These are phyloP conservation scores for Colletotrichum truncatum DNA, from an alignment of 2,329 filamentous ascomycete genomes.

Conservation along the genomic window DNA sequence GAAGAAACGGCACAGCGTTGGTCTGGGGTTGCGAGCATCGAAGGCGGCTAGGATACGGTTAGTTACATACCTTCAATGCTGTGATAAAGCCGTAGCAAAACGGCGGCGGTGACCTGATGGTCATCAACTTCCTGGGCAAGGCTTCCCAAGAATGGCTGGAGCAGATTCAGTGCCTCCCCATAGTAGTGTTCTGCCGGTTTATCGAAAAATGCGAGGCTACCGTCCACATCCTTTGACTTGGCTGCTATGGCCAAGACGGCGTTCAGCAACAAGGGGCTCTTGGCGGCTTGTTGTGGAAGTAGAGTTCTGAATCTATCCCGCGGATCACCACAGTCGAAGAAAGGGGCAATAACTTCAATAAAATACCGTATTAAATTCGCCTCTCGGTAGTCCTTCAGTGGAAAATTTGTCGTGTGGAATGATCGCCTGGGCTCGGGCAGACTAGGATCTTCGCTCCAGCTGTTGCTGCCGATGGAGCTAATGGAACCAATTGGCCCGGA, in stretches of 20 bases:
- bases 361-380: neutral
- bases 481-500: neutral
- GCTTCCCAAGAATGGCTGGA: neutral
- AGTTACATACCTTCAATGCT: neutral
- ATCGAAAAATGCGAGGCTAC: neutral
- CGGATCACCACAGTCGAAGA: conserved; percentile 5
- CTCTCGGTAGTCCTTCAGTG: conserved; percentile 2
- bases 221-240: neutral
- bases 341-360: neutral
- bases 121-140: neutral
- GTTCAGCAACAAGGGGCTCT: conserved; percentile 4
- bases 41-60: too few species aligned
- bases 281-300: neutral
- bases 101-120: neutral
- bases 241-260: neutral
- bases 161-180: neutral
- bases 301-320: neutral
- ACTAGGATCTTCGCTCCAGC: neutral
- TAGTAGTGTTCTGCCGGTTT: conserved; percentile 10
- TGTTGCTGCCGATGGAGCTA: conserved; percentile 10
- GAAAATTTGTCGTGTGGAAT: neutral
- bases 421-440: conserved; percentile 1
- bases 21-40: too few species aligned
- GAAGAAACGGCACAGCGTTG: too few species aligned
- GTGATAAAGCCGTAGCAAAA: conserved; percentile 1